Evolutionary conservation across 305 asterid genomes (phyloP).

Genomic region (Fraxinus angustifolia): DNA sequence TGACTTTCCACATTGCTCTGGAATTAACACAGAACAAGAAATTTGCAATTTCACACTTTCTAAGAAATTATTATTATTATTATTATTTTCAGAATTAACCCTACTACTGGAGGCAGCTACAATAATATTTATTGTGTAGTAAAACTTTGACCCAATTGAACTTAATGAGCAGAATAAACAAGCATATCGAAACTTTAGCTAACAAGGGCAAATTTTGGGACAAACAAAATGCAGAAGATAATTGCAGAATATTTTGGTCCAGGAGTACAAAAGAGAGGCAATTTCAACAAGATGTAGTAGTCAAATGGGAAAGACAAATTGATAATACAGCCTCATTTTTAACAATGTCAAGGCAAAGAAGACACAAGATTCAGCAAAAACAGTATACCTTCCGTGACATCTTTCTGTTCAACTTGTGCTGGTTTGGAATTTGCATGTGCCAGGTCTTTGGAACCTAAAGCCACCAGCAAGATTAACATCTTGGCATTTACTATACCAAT

Average conservation of each 20-base stretch:
- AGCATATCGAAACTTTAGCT: not conserved
- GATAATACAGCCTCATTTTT: not conserved
- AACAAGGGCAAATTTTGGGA: not conserved
- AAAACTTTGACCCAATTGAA: not conserved
- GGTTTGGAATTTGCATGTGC: conserved; percentile 24
- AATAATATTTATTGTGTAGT: not conserved
- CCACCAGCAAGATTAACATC: conserved; percentile 21
- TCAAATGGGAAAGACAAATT: not conserved
- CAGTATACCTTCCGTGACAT: conserved; percentile 34
- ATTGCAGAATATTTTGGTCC: not conserved
- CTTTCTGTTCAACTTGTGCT: conserved; percentile 36
- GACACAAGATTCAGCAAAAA: not conserved
- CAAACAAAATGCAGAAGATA: not conserved
- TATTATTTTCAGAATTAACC: not conserved
- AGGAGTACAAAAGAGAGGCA: not conserved
- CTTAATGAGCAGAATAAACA: not conserved
- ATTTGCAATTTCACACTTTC: not conserved
- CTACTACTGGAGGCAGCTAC: not conserved
- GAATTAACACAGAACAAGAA: not conserved
- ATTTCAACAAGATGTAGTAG: not conserved
- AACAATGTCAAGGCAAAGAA: not conserved
- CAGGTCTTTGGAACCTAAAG: conserved; percentile 29
- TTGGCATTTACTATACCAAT: not conserved
- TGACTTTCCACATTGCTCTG: not conserved
- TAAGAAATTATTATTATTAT: not conserved